Conservation (phyloP, 2,329 filamentous ascomycete genomes). For the Blastomyces silverae region DNA sequence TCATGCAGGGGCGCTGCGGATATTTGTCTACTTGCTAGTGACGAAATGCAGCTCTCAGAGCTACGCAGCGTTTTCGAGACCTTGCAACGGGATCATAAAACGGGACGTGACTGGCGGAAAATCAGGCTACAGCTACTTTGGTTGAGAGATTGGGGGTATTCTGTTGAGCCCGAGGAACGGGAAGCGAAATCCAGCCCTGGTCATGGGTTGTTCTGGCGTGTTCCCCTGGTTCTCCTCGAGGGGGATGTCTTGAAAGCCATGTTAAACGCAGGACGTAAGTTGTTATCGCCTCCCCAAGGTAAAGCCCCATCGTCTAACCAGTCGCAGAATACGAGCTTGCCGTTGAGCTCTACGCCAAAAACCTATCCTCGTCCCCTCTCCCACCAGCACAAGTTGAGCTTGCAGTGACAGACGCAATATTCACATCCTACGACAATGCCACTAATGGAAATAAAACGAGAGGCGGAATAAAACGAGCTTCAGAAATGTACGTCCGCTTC, state of each 20-base stretch:
- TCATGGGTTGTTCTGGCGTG: slow-evolving; percentile 44
- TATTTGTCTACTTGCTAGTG: slow-evolving; percentile 48
- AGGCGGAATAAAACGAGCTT: slow-evolving; percentile 56
- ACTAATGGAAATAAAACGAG: slow-evolving; percentile 59
- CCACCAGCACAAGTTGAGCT: slow-evolving; percentile 45
- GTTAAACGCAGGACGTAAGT: slow-evolving; percentile 42
- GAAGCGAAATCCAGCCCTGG: slow-evolving; percentile 30
- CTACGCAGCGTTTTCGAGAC: slow-evolving; percentile 49
- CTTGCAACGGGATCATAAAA: slow-evolving; percentile 39
- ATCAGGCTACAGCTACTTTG: slow-evolving; percentile 50
- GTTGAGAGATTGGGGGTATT: slow-evolving; percentile 54
- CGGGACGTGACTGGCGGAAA: slow-evolving; percentile 44
- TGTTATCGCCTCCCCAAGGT: not conserved
- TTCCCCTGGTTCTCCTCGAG: slow-evolving; percentile 47
- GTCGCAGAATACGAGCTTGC: slow-evolving; percentile 38
- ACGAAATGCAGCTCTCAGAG: slow-evolving; percentile 49
- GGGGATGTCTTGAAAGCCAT: slow-evolving; percentile 53
- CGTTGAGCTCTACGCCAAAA: slow-evolving; percentile 34
- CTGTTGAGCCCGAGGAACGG: slow-evolving; percentile 20
- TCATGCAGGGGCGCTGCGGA: slow-evolving; percentile 39
- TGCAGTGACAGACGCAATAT: slow-evolving; percentile 47
- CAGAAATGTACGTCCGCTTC: slow-evolving; percentile 44
- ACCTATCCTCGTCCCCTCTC: slow-evolving; percentile 33
- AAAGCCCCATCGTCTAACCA: slow-evolving; percentile 15
- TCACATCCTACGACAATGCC: slow-evolving; percentile 57